phyloP scores from a whole-genome alignment of 306 rosid genomes.

The Psophocarpus tetragonolobus region DNA sequence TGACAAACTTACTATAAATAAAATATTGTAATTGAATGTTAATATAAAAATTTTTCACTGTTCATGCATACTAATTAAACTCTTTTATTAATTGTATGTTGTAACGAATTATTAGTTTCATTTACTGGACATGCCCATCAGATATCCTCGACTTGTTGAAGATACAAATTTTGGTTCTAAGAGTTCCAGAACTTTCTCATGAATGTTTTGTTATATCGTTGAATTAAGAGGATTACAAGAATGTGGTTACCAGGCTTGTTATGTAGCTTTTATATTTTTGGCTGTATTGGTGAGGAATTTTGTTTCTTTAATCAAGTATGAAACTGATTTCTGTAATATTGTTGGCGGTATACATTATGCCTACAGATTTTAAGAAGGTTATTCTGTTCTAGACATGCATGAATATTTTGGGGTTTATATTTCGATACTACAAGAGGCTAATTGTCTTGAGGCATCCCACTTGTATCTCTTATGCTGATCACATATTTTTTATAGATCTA shows the following conservation, averaged over 20 bases:
- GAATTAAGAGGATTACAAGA: background rate
- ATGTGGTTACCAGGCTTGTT: background rate
- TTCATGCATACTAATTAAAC: too few species aligned
- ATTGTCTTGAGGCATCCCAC: background rate
- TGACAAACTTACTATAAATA: too few species aligned
- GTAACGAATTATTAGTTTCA: background rate
- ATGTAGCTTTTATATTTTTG: background rate
- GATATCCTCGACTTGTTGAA: constrained; percentile 8
- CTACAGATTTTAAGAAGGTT: background rate
- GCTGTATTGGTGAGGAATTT: background rate
- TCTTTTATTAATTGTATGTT: background rate
- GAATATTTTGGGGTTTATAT: background rate
- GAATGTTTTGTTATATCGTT: background rate
- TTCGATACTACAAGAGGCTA: background rate
- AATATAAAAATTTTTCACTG: too few species aligned
- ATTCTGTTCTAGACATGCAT: background rate
- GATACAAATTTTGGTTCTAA: constrained; percentile 1
- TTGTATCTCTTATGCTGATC: background rate
- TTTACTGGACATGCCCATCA: background rate
- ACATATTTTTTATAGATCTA: background rate
- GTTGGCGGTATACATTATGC: background rate
- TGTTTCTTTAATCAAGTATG: background rate
- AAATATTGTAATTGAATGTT: too few species aligned
- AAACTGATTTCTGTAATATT: background rate
- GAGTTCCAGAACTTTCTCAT: background rate